Percentiles rank a stretch among this genome's conserved stretches.
Conservation (phyloP, 2,329 filamentous ascomycete species). For the Cadophora malorum region DNA sequence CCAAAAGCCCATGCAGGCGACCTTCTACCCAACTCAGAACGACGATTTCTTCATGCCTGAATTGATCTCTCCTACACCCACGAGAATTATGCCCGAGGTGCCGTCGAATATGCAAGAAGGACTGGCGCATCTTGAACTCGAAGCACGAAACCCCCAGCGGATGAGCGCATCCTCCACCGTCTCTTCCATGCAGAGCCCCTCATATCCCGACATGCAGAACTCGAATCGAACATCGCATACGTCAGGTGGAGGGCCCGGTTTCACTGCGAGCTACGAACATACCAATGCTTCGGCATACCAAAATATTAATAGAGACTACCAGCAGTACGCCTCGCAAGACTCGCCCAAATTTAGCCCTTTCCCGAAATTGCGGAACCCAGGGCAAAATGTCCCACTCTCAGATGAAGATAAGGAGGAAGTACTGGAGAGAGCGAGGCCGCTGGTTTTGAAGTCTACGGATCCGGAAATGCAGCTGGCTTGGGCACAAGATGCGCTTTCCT, state of each 20-base stretch:
- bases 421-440: constrained; percentile 80
- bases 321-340: constrained; percentile 29
- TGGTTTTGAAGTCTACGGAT: constrained; percentile 91
- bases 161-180: constrained; percentile 37
- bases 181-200: constrained; percentile 35
- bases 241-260: constrained; percentile 34
- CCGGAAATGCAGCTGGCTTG: constrained; percentile 96
- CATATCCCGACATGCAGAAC: constrained; percentile 31
- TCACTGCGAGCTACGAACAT: constrained; percentile 44
- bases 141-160: constrained; percentile 61
- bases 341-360: constrained; percentile 89
- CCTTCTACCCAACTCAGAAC: constrained; percentile 70
- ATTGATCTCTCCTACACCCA: constrained; percentile 70
- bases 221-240: constrained; percentile 25
- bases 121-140: constrained; percentile 87
- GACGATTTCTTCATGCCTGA: constrained; percentile 74
- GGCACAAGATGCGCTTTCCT: constrained; percentile 90
- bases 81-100: constrained; percentile 90
- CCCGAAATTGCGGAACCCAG: constrained; percentile 77
- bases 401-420: constrained; percentile 94
- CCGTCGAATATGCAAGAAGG: constrained; percentile 96
- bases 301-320: constrained; percentile 39
- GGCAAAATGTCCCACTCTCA: constrained; percentile 88
- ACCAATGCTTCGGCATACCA: constrained; percentile 46
- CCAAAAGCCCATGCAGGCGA: constrained; percentile 55